Percentiles rank a stretch among this genome's conserved stretches.
Evolutionary conservation across 352 stramenopile species (phyloP).

Genomic region (Detonula confervacea): DNA sequence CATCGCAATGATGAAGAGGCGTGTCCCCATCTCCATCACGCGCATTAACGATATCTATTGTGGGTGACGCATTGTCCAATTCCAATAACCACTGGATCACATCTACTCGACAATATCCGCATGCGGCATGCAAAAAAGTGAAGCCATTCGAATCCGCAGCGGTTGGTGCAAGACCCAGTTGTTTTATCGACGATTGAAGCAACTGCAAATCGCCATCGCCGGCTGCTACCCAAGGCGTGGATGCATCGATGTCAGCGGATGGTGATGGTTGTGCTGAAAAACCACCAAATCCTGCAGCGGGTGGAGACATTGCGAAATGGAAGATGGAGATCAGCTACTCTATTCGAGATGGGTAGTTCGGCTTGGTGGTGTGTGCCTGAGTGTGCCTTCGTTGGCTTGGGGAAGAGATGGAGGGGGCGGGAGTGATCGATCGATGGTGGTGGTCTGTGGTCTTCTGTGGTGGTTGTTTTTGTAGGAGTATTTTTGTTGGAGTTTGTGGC

Average conservation of each 20-base stretch:
- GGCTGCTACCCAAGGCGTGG: slow-evolving; percentile 76
- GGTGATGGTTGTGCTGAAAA: slow-evolving; percentile 35
- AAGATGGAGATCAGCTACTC: too few species aligned
- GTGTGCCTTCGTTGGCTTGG: too few species aligned
- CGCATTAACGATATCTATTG: slow-evolving; percentile 55
- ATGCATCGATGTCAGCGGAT: slow-evolving; percentile 57
- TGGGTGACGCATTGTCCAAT: slow-evolving; percentile 28
- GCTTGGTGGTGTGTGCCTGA: too few species aligned
- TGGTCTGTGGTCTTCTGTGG: too few species aligned
- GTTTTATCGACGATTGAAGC: slow-evolving; percentile 60
- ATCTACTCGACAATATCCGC: slow-evolving; percentile 80
- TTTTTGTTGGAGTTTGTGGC: too few species aligned
- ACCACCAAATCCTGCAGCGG: slow-evolving; percentile 24
- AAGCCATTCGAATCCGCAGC: slow-evolving; percentile 77
- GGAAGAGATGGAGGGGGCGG: too few species aligned
- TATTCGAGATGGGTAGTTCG: too few species aligned
- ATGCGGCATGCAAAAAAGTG: slow-evolving; percentile 81
- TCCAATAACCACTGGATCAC: slow-evolving; percentile 81
- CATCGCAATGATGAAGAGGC: slow-evolving; percentile 83
- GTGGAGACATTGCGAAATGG: slow-evolving; percentile 41
- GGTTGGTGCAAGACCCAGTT: slow-evolving; percentile 59
- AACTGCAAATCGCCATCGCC: slow-evolving; percentile 73
- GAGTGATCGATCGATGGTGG: too few species aligned
- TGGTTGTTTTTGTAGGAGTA: not conserved
- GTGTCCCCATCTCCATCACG: slow-evolving; percentile 81